These are phyloP conservation scores for Colletotrichum magnum DNA, from an alignment of 2,329 filamentous ascomycete species.

Conservation along the genomic window DNA sequence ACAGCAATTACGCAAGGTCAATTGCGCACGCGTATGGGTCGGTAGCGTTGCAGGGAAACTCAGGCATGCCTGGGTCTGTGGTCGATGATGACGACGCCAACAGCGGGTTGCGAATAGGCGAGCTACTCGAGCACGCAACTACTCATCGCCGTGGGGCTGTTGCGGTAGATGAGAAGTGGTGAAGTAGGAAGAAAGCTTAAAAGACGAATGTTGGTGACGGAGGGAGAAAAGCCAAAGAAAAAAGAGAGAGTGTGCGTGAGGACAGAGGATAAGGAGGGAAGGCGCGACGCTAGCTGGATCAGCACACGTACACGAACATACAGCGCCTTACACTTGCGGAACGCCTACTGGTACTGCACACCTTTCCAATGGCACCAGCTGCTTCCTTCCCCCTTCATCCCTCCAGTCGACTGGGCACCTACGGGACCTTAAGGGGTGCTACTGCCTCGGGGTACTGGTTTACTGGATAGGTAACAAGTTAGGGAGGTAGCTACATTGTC, in stretches of 20 bases:
- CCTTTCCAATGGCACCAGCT: background rate
- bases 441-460: no score
- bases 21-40: slow-evolving; percentile 29
- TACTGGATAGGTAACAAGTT: no score
- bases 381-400: slow-evolving; percentile 3
- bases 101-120: slow-evolving; percentile 13
- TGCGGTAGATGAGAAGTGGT: background rate
- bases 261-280: background rate
- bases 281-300: background rate
- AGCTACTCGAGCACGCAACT: slow-evolving; percentile 17
- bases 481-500: no score
- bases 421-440: no score
- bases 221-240: no score
- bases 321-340: slow-evolving; percentile 3
- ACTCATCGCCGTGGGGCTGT: slow-evolving; percentile 16
- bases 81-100: slow-evolving; percentile 19
- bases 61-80: slow-evolving; percentile 22
- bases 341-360: background rate
- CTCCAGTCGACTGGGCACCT: no score
- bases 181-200: no score
- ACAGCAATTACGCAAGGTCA: slow-evolving; percentile 28
- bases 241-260: no score
- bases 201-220: no score
- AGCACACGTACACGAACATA: background rate
- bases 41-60: slow-evolving; percentile 18